Conservation (phyloP, 208 protist genomes). For the Giardia duodenalis region DNA sequence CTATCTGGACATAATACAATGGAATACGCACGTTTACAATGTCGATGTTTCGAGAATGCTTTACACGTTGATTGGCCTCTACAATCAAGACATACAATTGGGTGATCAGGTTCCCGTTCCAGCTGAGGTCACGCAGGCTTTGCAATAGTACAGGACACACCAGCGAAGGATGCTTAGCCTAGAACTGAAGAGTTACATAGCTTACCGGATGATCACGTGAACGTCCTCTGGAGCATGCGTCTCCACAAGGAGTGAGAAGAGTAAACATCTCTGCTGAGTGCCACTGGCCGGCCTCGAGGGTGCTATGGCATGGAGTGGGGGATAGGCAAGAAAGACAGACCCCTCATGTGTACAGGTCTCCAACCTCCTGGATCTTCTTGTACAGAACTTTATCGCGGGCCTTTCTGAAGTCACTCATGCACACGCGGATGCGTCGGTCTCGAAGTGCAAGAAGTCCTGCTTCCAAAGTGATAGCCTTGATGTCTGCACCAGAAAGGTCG, state of each 20-base stretch:
- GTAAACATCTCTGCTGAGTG: neutral
- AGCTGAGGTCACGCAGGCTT: too few species aligned
- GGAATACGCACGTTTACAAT: neutral
- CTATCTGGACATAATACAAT: neutral
- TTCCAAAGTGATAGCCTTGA: slow-evolving; percentile 99
- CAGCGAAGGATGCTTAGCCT: too few species aligned
- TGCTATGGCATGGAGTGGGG: too few species aligned
- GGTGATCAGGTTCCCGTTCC: neutral
- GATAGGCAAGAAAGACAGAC: too few species aligned
- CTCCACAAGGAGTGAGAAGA: neutral
- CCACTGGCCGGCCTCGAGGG: too few species aligned
- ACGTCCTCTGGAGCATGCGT: too few species aligned
- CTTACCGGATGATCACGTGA: too few species aligned
- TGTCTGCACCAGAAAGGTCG: slow-evolving; percentile 96
- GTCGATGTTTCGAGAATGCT: neutral
- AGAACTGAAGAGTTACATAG: too few species aligned
- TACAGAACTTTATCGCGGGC: slow-evolving; percentile 97
- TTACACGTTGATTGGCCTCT: neutral
- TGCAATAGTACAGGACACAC: too few species aligned
- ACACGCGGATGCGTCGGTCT: slow-evolving; percentile 95
- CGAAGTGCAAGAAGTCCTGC: slow-evolving; percentile 94
- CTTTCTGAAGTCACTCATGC: slow-evolving; percentile 91
- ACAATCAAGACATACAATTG: neutral
- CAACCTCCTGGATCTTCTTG: slow-evolving; percentile 78
- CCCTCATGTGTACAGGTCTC: slow-evolving; percentile 33